Evolutionary conservation across 1,284 basidiomycete genomes (phyloP).

Genomic region (Meripilus lineatus): DNA sequence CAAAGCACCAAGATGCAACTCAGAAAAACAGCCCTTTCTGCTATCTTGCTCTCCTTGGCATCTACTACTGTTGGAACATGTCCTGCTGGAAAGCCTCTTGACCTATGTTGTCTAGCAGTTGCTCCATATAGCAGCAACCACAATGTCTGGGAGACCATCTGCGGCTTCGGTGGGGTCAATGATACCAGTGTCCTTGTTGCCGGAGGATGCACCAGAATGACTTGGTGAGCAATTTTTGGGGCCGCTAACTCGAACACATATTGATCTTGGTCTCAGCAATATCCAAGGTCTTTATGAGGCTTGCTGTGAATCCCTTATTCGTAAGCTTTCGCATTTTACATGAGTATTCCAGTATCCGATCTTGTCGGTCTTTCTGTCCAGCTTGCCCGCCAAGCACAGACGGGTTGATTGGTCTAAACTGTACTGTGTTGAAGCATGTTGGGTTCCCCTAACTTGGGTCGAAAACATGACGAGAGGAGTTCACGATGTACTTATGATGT

Average conservation of each 20-base stretch:
- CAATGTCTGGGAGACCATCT: conserved; percentile 12
- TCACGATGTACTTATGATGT: too few species aligned
- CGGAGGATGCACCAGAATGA: conserved; percentile 4
- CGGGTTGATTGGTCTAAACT: neutral
- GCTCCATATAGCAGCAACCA: conserved; percentile 11
- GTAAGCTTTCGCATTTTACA: neutral
- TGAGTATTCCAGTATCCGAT: too few species aligned
- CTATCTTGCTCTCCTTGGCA: conserved; percentile 1
- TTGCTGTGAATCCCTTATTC: neutral
- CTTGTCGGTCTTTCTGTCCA: neutral
- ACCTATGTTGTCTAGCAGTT: conserved; percentile 11
- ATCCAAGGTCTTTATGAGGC: neutral
- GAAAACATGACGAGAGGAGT: too few species aligned
- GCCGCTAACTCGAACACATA: neutral
- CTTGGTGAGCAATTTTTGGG: neutral
- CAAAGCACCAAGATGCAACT: neutral
- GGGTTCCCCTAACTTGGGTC: too few species aligned
- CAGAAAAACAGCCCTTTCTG: neutral
- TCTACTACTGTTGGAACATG: conserved; percentile 2
- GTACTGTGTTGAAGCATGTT: too few species aligned
- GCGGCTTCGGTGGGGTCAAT: conserved; percentile 9
- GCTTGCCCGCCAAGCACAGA: neutral
- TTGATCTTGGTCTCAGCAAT: neutral
- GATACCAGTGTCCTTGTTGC: conserved; percentile 9
- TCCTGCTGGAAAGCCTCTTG: conserved; percentile 4